A percentile compares a stretch with the other conserved stretches of the same genome.
These are phyloP conservation scores for Penicillium palitans DNA, from an alignment of 2,329 filamentous ascomycete genomes.

Conservation along the genomic window DNA sequence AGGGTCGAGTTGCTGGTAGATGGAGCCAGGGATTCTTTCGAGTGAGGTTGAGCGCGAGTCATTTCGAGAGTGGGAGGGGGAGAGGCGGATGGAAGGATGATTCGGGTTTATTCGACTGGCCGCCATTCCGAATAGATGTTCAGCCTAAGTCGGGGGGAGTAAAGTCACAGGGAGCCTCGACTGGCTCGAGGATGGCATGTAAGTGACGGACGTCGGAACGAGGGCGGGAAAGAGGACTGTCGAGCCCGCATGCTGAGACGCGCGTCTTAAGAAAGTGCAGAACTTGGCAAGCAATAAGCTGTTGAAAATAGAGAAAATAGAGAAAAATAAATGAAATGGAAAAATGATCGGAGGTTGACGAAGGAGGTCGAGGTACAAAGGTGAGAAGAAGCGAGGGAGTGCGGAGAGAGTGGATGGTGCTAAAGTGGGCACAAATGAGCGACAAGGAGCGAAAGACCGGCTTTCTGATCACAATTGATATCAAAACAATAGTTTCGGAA, in stretches of 20 bases:
- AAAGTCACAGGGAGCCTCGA: conserved; percentile 19
- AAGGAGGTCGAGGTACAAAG: neutral
- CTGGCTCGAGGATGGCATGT: conserved; percentile 21
- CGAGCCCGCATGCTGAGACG: conserved; percentile 41
- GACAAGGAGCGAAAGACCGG: conserved; percentile 10
- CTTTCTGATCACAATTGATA: conserved; percentile 10
- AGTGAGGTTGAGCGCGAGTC: conserved; percentile 41
- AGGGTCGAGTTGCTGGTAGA: conserved; percentile 46
- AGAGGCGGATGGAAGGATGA: conserved; percentile 33
- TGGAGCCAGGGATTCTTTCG: conserved; percentile 37
- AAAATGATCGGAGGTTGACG: neutral
- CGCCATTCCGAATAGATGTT: conserved; percentile 32
- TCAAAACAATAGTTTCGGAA: conserved; percentile 7
- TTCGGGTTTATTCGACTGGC: conserved; percentile 32
- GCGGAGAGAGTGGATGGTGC: conserved; percentile 2
- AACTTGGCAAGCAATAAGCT: conserved; percentile 5
- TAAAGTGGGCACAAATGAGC: conserved; percentile 4
- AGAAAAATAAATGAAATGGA: neutral
- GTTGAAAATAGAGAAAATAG: neutral
- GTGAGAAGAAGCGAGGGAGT: conserved; percentile 4
- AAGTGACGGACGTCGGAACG: conserved; percentile 32
- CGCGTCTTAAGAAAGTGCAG: conserved; percentile 23
- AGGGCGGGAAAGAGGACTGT: conserved; percentile 31
- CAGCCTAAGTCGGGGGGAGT: conserved; percentile 17
- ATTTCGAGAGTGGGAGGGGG: conserved; percentile 28